Evolutionary conservation across 2,329 filamentous ascomycete species (phyloP).

Genomic region (Zymoseptoria crescenta): DNA sequence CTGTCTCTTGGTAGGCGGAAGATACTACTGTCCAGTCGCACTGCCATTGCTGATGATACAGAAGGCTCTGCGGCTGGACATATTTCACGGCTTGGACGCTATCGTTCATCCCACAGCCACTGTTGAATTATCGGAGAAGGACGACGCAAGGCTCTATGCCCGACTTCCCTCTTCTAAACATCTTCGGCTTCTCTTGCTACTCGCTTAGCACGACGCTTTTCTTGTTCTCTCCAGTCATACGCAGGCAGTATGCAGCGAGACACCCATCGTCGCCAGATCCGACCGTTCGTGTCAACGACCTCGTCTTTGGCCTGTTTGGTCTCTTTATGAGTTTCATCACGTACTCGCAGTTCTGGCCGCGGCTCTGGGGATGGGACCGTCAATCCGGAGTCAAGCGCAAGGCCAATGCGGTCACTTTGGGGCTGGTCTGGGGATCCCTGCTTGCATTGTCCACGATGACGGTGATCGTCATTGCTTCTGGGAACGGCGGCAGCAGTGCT

Average conservation of each 20-base stretch:
- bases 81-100: conserved; percentile 52
- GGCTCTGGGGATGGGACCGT: conserved; percentile 67
- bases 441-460: conserved; percentile 46
- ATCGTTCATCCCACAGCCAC: conserved; percentile 86
- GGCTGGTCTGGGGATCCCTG: conserved; percentile 62
- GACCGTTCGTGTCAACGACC: conserved; percentile 82
- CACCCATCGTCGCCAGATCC: conserved; percentile 66
- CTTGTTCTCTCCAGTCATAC: conserved; percentile 70
- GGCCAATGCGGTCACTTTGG: conserved; percentile 56
- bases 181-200: conserved; percentile 66
- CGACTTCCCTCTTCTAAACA: conserved; percentile 76
- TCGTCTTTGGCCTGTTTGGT: conserved; percentile 79
- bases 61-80: conserved; percentile 24
- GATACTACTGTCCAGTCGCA: background rate
- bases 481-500: conserved; percentile 30
- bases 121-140: conserved; percentile 68
- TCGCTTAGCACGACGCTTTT: conserved; percentile 62
- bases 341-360: conserved; percentile 67
- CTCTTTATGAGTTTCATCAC: conserved; percentile 62
- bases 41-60: background rate
- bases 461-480: conserved; percentile 39
- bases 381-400: conserved; percentile 40
- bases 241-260: conserved; percentile 73
- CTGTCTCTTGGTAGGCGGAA: conserved; percentile 13
- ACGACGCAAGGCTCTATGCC: conserved; percentile 78